Conservation (phyloP, 1,284 basidiomycete genomes). For the Apiotrichum gracile region DNA sequence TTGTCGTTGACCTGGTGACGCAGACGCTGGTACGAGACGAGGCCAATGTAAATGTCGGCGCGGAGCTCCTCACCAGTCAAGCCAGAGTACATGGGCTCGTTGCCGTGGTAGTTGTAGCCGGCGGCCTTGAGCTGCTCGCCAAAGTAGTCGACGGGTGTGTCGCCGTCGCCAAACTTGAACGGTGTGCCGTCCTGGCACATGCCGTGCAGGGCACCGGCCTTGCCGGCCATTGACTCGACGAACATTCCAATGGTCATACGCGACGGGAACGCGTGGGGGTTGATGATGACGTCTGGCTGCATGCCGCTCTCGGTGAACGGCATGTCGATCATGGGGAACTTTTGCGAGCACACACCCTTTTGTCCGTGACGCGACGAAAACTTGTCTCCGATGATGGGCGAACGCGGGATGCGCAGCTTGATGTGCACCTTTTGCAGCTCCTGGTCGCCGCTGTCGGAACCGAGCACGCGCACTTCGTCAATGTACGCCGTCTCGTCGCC, state of each 20-base stretch:
- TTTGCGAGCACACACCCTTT: constrained; percentile 99
- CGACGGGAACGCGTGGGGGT: constrained; percentile 98
- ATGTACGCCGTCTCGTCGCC: constrained; percentile 89
- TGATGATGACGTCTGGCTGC: constrained; percentile 99
- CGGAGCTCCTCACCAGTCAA: constrained; percentile 98
- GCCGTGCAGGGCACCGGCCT: constrained; percentile 97
- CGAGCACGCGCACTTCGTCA: constrained; percentile 86
- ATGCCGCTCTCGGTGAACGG: constrained; percentile 98
- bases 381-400: constrained; percentile 98
- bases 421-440: constrained; percentile 92
- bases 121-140: constrained; percentile 88
- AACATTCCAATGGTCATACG: constrained; percentile 99
- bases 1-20: constrained; percentile 99
- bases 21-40: constrained; percentile 96
- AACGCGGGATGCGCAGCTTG: constrained; percentile 86
- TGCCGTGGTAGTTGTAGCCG: constrained; percentile 98
- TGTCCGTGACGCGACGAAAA: constrained; percentile 98
- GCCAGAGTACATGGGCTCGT: constrained; percentile 99
- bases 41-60: constrained; percentile 96
- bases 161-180: constrained; percentile 89
- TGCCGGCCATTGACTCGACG: constrained; percentile 97
- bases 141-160: constrained; percentile 94
- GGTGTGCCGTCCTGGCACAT: constrained; percentile 97
- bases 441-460: constrained; percentile 76
- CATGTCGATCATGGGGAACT: constrained; percentile 98